Conservation (phyloP, 2,329 filamentous ascomycete species). For the Colletotrichum lupini region DNA sequence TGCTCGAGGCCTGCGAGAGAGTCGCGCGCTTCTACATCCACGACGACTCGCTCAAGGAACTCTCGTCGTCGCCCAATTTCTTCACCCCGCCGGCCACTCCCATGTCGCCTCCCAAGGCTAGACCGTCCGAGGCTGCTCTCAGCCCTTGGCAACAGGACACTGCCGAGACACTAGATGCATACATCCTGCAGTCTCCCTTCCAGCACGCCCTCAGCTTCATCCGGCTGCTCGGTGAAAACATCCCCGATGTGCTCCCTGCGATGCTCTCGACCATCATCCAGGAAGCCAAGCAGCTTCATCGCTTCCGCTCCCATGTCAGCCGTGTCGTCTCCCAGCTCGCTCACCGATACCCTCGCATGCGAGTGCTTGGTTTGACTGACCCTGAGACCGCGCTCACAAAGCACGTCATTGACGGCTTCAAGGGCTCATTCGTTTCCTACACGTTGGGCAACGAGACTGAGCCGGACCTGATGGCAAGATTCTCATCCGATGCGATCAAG, state of each 20-base stretch:
- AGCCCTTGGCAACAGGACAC: conserved; percentile 40
- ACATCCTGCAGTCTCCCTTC: conserved; percentile 47
- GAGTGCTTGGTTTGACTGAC: conserved; percentile 47
- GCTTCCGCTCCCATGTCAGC: conserved; percentile 43
- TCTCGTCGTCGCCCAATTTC: conserved; percentile 14
- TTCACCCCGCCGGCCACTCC: conserved; percentile 28
- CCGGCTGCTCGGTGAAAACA: conserved; percentile 38
- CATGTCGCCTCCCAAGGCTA: not conserved
- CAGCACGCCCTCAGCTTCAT: conserved; percentile 44
- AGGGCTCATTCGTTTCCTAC: conserved; percentile 46
- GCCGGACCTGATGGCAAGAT: conserved; percentile 37
- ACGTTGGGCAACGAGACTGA: conserved; percentile 44
- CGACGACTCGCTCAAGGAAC: conserved; percentile 26
- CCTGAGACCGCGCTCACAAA: conserved; percentile 49
- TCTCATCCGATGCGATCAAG: conserved; percentile 41
- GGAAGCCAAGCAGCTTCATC: conserved; percentile 44
- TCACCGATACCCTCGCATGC: conserved; percentile 36
- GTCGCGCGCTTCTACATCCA: conserved; percentile 47
- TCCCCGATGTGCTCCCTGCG: conserved; percentile 40
- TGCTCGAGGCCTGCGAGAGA: conserved; percentile 49
- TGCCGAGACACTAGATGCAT: conserved; percentile 41
- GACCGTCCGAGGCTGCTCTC: not conserved
- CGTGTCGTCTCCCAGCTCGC: conserved; percentile 32
- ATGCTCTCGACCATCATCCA: conserved; percentile 41
- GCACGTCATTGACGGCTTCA: conserved; percentile 54